Conservation (phyloP, 257 asterid genomes). For the Solanum arcanum region DNA sequence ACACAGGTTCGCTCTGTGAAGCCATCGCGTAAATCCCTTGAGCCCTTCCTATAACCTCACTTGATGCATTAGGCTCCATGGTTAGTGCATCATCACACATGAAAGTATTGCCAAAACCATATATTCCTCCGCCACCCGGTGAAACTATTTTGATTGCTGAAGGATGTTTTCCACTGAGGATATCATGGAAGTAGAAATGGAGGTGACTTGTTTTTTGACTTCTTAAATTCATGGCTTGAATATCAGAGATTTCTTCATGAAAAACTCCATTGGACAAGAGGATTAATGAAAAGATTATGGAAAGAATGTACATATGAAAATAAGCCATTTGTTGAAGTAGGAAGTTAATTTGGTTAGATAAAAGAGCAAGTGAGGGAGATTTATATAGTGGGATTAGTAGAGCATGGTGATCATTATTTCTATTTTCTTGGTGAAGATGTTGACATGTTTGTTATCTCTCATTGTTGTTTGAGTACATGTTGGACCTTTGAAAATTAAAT, state of each 20-base stretch:
- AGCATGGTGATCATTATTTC: neutral
- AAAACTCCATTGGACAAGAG: conserved; percentile 4
- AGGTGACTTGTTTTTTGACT: conserved; percentile 25
- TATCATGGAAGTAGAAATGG: conserved; percentile 53
- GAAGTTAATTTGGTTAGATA: neutral
- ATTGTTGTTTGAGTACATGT: neutral
- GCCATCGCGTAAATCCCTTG: conserved; percentile 38
- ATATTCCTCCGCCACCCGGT: neutral
- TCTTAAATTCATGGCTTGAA: neutral
- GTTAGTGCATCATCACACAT: conserved; percentile 44
- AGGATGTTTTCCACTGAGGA: conserved; percentile 29
- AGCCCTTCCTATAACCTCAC: conserved; percentile 42
- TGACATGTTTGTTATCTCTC: neutral
- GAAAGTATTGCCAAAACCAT: conserved; percentile 25
- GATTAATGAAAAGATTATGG: conserved; percentile 2
- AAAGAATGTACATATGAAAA: conserved; percentile 1
- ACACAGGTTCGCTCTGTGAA: conserved; percentile 5
- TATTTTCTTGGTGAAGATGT: neutral
- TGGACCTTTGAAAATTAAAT: neutral
- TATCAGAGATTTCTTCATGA: conserved; percentile 12
- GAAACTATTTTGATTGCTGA: conserved; percentile 23
- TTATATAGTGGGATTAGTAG: neutral
- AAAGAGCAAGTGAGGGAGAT: neutral
- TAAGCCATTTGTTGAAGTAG: neutral
- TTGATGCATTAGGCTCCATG: conserved; percentile 20